Conservation (phyloP, 495 filamentous ascomycete species). For the Penicillium desertorum region DNA sequence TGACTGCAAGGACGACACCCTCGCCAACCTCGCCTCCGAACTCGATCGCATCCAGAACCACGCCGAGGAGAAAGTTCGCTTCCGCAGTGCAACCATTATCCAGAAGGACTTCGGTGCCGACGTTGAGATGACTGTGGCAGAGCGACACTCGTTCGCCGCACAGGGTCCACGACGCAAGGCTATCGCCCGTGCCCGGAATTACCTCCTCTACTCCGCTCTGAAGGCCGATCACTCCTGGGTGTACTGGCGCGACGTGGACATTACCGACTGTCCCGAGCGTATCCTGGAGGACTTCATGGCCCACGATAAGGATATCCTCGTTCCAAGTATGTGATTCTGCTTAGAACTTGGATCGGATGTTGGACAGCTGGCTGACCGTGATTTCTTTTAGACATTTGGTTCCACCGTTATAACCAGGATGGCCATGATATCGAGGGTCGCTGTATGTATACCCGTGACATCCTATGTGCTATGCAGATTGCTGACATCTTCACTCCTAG, state of each 20-base stretch:
- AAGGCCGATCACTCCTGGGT: conserved; percentile 97
- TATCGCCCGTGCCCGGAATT: conserved; percentile 89
- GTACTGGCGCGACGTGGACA: conserved; percentile 98
- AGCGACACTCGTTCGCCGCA: conserved; percentile 81
- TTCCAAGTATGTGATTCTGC: conserved; percentile 73
- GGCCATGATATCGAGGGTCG: conserved; percentile 86
- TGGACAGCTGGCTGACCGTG: conserved; percentile 26
- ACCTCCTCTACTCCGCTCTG: conserved; percentile 78
- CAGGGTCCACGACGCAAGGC: conserved; percentile 89
- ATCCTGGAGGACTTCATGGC: conserved; percentile 95
- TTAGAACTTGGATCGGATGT: neutral
- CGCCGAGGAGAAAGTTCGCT: conserved; percentile 68
- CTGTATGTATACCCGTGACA: conserved; percentile 57
- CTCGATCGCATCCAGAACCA: conserved; percentile 84
- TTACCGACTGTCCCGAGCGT: conserved; percentile 79
- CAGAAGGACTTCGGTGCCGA: conserved; percentile 84
- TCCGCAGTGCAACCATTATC: conserved; percentile 78
- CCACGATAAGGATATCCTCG: conserved; percentile 88
- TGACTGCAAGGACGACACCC: conserved; percentile 86
- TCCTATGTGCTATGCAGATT: conserved; percentile 1
- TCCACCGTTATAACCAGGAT: conserved; percentile 82
- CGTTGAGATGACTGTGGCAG: conserved; percentile 68
- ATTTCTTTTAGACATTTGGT: conserved; percentile 79
- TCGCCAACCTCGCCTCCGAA: conserved; percentile 76
- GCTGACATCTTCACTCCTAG: conserved; percentile 43